These are phyloP conservation scores for Cordyceps sp. DNA, from an alignment of 2,329 filamentous ascomycete species.

Conservation along the genomic window DNA sequence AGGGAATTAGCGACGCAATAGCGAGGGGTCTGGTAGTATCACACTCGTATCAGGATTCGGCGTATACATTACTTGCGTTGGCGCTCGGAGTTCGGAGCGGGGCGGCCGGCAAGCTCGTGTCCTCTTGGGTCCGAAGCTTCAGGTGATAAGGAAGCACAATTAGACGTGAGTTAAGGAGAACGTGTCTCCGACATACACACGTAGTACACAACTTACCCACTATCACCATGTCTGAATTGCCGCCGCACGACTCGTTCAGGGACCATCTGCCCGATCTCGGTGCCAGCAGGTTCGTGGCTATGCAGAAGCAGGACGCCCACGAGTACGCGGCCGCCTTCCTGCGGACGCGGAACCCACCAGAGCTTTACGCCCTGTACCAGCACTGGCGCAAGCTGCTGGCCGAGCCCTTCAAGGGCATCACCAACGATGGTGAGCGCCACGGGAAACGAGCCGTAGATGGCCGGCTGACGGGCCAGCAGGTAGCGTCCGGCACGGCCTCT, in stretches of 20 bases:
- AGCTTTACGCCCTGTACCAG: slow-evolving; percentile 44
- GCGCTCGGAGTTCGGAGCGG: too few relatives aligned
- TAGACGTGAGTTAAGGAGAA: too few relatives aligned
- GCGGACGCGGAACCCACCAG: slow-evolving; percentile 42
- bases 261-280: not conserved
- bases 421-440: slow-evolving; percentile 38
- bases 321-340: slow-evolving; percentile 46
- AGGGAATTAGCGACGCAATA: too few relatives aligned
- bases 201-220: too few relatives aligned
- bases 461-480: slow-evolving; percentile 15
- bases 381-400: slow-evolving; percentile 41
- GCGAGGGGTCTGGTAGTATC: too few relatives aligned
- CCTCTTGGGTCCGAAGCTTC: too few relatives aligned
- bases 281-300: slow-evolving; percentile 33
- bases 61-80: too few relatives aligned
- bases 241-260: not conserved
- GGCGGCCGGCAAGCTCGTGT: too few relatives aligned
- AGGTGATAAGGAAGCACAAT: too few relatives aligned
- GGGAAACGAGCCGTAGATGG: slow-evolving; percentile 1
- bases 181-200: too few relatives aligned
- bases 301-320: slow-evolving; percentile 44
- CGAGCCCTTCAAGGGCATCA: slow-evolving; percentile 57
- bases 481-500: slow-evolving; percentile 33
- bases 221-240: too few relatives aligned
- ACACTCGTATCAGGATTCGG: too few relatives aligned